phyloP scores from a whole-genome alignment of 768 basidiomycete species.

The Piloderma croceum region DNA sequence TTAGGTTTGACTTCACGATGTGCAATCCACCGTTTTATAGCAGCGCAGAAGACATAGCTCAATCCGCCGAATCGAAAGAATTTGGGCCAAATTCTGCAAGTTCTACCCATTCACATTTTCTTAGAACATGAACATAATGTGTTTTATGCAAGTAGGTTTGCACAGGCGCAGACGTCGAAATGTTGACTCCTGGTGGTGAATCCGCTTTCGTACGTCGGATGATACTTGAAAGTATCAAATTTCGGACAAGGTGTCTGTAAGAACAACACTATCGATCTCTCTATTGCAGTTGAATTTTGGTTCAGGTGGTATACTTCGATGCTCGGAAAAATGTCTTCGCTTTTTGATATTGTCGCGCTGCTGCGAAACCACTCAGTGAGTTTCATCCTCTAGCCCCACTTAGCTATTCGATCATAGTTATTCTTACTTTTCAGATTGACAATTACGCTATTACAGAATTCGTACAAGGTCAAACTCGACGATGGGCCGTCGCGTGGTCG shows the following conservation, averaged over 20 bases:
- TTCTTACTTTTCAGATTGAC: conserved; percentile 46
- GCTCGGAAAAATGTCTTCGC: conserved; percentile 80
- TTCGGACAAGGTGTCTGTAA: conserved; percentile 55
- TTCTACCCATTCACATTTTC: conserved; percentile 4
- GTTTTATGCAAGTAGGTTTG: conserved; percentile 62
- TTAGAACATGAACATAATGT: too few relatives aligned
- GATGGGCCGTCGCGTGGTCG: conserved; percentile 95
- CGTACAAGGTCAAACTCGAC: conserved; percentile 77
- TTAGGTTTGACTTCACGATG: conserved; percentile 75
- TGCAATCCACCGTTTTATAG: conserved; percentile 96
- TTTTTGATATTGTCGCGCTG: conserved; percentile 52
- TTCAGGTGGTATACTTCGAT: conserved; percentile 89
- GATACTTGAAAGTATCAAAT: conserved; percentile 61
- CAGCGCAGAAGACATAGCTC: conserved; percentile 60
- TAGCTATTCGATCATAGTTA: too few relatives aligned
- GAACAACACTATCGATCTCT: conserved; percentile 9
- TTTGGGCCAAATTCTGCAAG: conserved; percentile 65
- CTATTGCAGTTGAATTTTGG: neutral
- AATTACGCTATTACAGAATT: conserved; percentile 88
- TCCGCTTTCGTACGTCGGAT: conserved; percentile 69
- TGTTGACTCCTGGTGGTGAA: conserved; percentile 89
- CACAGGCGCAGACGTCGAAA: conserved; percentile 81
- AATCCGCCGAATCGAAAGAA: conserved; percentile 59
- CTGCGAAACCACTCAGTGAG: conserved; percentile 39
- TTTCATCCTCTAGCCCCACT: too few relatives aligned